phyloP scores from a whole-genome alignment of 441 rosid species.

The Croton setiger region DNA sequence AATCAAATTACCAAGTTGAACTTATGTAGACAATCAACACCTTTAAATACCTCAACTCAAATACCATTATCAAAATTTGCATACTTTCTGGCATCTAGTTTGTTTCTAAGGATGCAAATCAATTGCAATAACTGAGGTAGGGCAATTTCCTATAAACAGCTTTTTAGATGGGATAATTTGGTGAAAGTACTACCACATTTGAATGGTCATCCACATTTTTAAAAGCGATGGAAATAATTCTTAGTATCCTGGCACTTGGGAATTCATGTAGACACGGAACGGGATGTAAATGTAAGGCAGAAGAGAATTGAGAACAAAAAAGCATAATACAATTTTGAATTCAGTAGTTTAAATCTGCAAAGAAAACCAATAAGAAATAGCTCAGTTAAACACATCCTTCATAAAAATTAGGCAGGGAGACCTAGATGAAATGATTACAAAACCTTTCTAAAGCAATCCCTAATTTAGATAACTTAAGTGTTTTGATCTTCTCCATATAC shows the following conservation, averaged over 20 bases:
- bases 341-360: neutral
- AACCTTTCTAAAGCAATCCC: neutral
- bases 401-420: neutral
- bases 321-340: neutral
- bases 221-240: neutral
- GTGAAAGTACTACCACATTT: neutral
- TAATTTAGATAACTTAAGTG: neutral
- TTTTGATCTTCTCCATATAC: too few relatives aligned
- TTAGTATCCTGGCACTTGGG: neutral
- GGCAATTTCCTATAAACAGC: neutral
- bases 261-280: too few relatives aligned
- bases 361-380: neutral
- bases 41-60: neutral
- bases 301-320: neutral
- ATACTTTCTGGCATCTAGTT: neutral
- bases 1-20: neutral
- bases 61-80: neutral
- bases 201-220: neutral
- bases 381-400: neutral
- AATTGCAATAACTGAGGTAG: neutral
- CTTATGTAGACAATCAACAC: neutral
- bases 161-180: neutral
- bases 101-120: neutral
- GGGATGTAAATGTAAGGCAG: neutral
- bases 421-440: neutral